A percentile compares a stretch with the other conserved stretches of the same genome.
Evolutionary conservation across 208 protist genomes (phyloP).

Genomic region (Acanthamoeba lenticulata): DNA sequence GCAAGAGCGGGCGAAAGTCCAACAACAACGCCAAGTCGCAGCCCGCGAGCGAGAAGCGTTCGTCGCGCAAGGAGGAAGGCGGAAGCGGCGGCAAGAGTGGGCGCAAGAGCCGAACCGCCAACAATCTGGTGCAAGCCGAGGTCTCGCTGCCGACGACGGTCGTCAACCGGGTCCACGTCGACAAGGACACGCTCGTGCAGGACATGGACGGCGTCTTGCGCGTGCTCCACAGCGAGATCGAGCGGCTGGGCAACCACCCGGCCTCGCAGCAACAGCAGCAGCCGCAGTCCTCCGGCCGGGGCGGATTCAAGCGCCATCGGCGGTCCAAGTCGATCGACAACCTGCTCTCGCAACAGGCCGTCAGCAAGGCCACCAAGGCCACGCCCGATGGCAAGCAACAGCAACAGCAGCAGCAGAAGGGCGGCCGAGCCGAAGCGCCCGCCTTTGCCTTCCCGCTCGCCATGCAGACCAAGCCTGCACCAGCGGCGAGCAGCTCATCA

Average conservation of each 20-base stretch:
- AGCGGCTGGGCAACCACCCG: not conserved
- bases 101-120: not conserved
- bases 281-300: not conserved
- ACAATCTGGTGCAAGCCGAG: not conserved
- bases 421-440: not conserved
- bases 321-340: constrained; percentile 27
- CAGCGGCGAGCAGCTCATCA: not conserved
- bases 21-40: not conserved
- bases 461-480: not conserved
- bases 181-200: constrained; percentile 15
- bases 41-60: not conserved
- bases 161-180: constrained; percentile 2
- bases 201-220: constrained; percentile 29
- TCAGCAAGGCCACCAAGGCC: not conserved
- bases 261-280: not conserved
- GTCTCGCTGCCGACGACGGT: constrained; percentile 17
- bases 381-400: not conserved
- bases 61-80: not conserved
- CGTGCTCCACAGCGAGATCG: not conserved
- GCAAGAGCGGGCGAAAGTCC: not conserved
- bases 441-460: not conserved
- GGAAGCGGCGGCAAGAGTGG: not conserved
- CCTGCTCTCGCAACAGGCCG: not conserved
- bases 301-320: not conserved
- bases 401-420: too few species aligned